phyloP scores from a whole-genome alignment of 768 basidiomycete species.

The Russula foetens region DNA sequence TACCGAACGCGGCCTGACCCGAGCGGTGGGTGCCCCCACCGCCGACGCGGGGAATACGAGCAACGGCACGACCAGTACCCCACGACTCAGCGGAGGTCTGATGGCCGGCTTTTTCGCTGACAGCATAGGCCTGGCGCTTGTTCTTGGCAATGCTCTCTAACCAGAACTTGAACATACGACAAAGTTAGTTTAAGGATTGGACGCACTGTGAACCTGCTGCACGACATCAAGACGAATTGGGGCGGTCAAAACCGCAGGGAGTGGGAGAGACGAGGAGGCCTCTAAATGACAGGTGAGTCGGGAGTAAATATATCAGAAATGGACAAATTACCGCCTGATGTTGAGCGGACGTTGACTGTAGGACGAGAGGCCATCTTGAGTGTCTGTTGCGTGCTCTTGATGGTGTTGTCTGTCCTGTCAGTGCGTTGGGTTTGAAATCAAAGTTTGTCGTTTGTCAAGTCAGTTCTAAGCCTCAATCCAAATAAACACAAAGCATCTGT shows the following conservation, averaged over 20 bases:
- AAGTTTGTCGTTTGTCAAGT: slow-evolving; percentile 21
- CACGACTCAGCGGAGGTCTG: slow-evolving; percentile 99
- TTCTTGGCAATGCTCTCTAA: slow-evolving; percentile 97
- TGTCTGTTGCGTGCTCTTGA: slow-evolving; percentile 3
- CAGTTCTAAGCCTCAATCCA: slow-evolving; percentile 2
- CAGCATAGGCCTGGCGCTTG: slow-evolving; percentile 93
- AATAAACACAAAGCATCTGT: not conserved
- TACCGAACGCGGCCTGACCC: slow-evolving; percentile 99
- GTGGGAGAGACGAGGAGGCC: slow-evolving; percentile 80
- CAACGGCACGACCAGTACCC: slow-evolving; percentile 99
- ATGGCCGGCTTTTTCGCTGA: slow-evolving; percentile 96
- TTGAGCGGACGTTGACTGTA: slow-evolving; percentile 76
- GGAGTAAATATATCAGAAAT: not conserved
- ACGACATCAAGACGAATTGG: slow-evolving; percentile 99
- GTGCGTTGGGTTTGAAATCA: slow-evolving; percentile 4
- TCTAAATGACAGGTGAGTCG: slow-evolving; percentile 35
- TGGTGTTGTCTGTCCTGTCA: not conserved
- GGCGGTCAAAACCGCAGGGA: slow-evolving; percentile 94
- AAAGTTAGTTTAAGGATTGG: not conserved
- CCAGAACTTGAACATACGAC: not conserved
- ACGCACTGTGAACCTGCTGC: slow-evolving; percentile 96
- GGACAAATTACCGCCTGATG: slow-evolving; percentile 53
- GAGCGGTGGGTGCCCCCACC: slow-evolving; percentile 98
- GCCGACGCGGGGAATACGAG: slow-evolving; percentile 99
- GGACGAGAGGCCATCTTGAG: slow-evolving; percentile 81